phyloP scores from a whole-genome alignment of 192 early-diverging fungal species.

The Coemansia reversa region DNA sequence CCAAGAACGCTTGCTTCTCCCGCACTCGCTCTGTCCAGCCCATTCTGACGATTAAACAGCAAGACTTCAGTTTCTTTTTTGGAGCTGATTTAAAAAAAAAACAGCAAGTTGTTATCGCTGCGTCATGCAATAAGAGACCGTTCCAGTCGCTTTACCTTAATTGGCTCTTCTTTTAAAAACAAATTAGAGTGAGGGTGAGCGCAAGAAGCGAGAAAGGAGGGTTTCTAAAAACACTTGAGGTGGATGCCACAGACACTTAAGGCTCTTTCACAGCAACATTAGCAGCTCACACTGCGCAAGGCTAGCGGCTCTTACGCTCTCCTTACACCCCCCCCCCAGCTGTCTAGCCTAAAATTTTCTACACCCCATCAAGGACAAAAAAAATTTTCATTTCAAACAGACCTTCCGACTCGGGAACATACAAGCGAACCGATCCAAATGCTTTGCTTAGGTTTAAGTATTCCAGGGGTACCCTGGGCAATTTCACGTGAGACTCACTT shows the following conservation, averaged over 20 bases:
- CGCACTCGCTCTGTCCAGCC: too few species aligned
- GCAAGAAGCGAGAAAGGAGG: slow-evolving; percentile 49
- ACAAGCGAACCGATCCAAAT: slow-evolving; percentile 6
- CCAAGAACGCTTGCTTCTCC: too few species aligned
- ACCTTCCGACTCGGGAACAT: not conserved
- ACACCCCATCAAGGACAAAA: not conserved
- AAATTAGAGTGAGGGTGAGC: slow-evolving; percentile 35
- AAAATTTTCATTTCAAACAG: slow-evolving; percentile 8
- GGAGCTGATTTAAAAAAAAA: too few species aligned
- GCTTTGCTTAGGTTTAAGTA: not conserved
- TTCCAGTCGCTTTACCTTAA: slow-evolving; percentile 41
- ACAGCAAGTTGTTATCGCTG: not conserved
- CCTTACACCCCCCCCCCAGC: too few species aligned
- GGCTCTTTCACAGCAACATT: slow-evolving; percentile 3
- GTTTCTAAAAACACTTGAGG: slow-evolving; percentile 7
- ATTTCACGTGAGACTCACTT: slow-evolving; percentile 33
- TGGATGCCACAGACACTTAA: slow-evolving; percentile 19
- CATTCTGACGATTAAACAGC: too few species aligned
- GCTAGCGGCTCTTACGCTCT: too few species aligned
- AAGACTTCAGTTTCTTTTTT: not conserved
- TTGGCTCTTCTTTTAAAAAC: slow-evolving; percentile 34
- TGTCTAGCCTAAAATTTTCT: not conserved
- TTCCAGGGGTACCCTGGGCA: slow-evolving; percentile 27
- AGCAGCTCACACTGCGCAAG: not conserved
- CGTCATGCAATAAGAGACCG: not conserved